Base-by-base conservation (phyloP, 176 grass and related monocot genomes). In the Hyparrhenia diplandra region DNA sequence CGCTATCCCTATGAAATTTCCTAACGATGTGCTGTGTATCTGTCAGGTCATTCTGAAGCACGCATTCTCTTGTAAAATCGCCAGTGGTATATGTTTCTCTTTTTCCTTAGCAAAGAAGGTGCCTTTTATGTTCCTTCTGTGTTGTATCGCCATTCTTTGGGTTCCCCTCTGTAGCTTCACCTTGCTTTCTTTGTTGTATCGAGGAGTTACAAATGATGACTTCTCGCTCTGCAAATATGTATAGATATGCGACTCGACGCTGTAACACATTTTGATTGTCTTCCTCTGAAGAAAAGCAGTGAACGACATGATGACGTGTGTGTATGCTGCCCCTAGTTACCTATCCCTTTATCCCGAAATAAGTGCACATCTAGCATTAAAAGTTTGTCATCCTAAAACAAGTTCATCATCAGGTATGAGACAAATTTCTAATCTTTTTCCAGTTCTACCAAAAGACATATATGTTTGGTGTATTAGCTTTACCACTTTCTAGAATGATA, bases 81-180 rank as follows among this genome's bases (percentile, higher is more conserved):
- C 45, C 84, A 64, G 60, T 57, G 65, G 31, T 89, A 85, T 72
- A 83, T 86, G 86, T 82, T 93, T 76, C 32, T 64, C 71, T 78
- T 91, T 88, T 88, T 87, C 23, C 42, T 59, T 93, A 82, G 46
- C 76, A 83, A 90, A 93, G 90, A 89, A 97, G 90, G 88, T 90
- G 78, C 67, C 80, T 89, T 84, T 83, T 81, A 73, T 78, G 85
- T 87, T 91, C 88, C 91, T 91, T 96, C 72, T 84, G 73, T 78
- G 81, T 85, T 88, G 86, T 88, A 45, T 80, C 75, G 82, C 81
- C 83, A 83, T 85, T 84, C 28, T 76, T 88, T 85, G 8, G 10
- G 28, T 75, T 45, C 16, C 17, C 31, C 51, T 59, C 40, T 69
- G 78, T 82, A 84, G 82, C 66, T 80, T 78, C 62, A 69, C 25